Evolutionary conservation across 768 basidiomycete species (phyloP), one percentile per base, ranked within the genome.

Genomic region (Lanmaoa rubissima): DNA sequence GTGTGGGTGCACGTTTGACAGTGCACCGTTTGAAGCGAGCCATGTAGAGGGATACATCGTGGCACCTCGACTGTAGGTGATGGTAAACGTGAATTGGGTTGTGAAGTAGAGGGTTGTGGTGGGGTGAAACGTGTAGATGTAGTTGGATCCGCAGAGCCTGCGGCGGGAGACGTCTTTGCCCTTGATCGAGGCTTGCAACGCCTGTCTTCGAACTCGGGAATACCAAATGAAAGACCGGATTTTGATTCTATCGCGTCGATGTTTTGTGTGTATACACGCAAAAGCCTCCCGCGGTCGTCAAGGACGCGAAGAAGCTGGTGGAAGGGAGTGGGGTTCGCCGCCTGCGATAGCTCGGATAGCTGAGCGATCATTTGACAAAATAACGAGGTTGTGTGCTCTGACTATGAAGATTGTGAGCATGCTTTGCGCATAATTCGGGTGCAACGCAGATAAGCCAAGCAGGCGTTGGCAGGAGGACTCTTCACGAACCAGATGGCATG

Each of bases 231-330:
- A 11, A 96, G 80, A 4, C 94, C 94, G n/a, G 83, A 87, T 69
- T 92, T 93, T 57, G 78, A 77, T 68, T 96, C 94, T 41, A 96
- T 85, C 26, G 86, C 87, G 69, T 96, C 94, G 57, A 95, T 95
- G 73, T 96, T 95, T 76, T 96, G 94, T 0, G 94, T 94, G 72
- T 95, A 96, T 2, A 93, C 90, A 26, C 94, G 81, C 38, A 94
- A 79, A 4, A 96, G 82, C 58, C 82, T 81, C 4, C 90, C 88
- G 38, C 86, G 79, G 58, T 86, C 80, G 65, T 95, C 91, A 32
- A 95, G 82, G 32, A 79, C 67, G 42, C 86, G 87, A 32, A 96
- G 82, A 26, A 90, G 74, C 12, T 78, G 73, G 68, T 96, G 94
- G 65, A 95, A 95, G 1, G 85, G 76, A 4, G 94, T 94, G 9